Conservation (phyloP, 2,329 filamentous ascomycete species). For the Thelonectria blattea region DNA sequence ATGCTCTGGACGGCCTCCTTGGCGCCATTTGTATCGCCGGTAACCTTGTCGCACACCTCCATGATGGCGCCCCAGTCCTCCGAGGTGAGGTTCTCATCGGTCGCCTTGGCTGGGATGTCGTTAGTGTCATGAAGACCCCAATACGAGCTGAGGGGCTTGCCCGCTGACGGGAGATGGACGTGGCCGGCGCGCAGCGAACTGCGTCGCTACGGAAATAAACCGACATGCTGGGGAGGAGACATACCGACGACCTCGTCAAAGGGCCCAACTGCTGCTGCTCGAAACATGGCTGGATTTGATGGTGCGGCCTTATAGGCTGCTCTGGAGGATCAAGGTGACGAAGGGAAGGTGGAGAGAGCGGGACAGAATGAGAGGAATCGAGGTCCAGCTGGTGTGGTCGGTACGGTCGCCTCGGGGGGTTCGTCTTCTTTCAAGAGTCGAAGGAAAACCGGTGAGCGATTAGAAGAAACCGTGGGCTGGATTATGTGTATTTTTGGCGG, state of each 20-base stretch:
- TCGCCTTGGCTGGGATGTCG: slow-evolving; percentile 68
- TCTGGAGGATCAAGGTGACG: not conserved
- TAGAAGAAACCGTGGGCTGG: not conserved
- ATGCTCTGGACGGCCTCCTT: slow-evolving; percentile 88
- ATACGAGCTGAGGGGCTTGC: not conserved
- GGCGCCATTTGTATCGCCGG: slow-evolving; percentile 62
- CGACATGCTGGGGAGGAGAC: slow-evolving; percentile 32
- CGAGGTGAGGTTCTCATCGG: slow-evolving; percentile 95
- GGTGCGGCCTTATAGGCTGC: slow-evolving; percentile 27
- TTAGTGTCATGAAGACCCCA: slow-evolving; percentile 22
- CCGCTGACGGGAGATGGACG: not conserved
- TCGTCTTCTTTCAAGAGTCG: not conserved
- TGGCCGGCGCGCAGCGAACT: not conserved
- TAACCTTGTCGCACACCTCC: slow-evolving; percentile 67
- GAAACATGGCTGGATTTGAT: slow-evolving; percentile 57
- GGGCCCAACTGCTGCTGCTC: slow-evolving; percentile 62
- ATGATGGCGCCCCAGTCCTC: slow-evolving; percentile 73
- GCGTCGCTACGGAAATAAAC: not conserved
- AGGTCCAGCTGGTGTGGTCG: not conserved
- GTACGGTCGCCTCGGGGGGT: not conserved
- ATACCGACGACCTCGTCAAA: slow-evolving; percentile 66
- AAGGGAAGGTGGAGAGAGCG: slow-evolving; percentile 8
- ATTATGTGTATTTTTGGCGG: not conserved
- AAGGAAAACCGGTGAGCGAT: not conserved
- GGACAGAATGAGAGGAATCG: slow-evolving; percentile 5